Evolutionary conservation across 2,329 filamentous ascomycete species (phyloP).

Genomic region (Verticillium isaacii): DNA sequence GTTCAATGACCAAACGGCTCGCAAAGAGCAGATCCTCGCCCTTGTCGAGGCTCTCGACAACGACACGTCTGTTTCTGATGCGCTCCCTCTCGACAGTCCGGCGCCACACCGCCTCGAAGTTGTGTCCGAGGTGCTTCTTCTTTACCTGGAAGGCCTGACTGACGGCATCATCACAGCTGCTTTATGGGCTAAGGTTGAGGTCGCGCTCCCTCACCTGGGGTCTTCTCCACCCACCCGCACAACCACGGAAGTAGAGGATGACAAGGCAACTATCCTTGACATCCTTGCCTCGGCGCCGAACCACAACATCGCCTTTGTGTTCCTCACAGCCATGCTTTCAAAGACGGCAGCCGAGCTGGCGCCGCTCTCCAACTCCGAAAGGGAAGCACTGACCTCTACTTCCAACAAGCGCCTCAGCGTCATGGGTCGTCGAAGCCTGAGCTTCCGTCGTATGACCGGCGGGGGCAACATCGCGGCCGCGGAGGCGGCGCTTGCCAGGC

Average conservation of each 20-base stretch:
- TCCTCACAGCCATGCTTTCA: constrained; percentile 72
- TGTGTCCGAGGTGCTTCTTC: constrained; percentile 63
- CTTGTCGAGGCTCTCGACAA: constrained; percentile 68
- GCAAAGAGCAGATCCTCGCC: constrained; percentile 22
- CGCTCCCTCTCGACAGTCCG: constrained; percentile 58
- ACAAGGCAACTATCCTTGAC: constrained; percentile 61
- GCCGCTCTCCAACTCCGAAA: constrained; percentile 31
- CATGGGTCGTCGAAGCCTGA: constrained; percentile 39
- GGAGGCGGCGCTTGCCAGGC: constrained; percentile 34
- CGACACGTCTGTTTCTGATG: constrained; percentile 55
- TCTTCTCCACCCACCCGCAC: background rate
- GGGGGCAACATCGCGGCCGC: constrained; percentile 6
- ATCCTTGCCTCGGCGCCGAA: constrained; percentile 66
- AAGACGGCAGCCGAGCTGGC: constrained; percentile 45
- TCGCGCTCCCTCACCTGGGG: constrained; percentile 43
- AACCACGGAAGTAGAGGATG: constrained; percentile 27
- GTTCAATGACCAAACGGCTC: constrained; percentile 17
- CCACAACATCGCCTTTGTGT: constrained; percentile 86
- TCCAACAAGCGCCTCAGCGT: constrained; percentile 12
- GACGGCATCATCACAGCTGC: constrained; percentile 72
- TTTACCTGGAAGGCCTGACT: constrained; percentile 69
- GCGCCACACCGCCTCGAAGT: constrained; percentile 69
- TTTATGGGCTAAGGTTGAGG: constrained; percentile 67
- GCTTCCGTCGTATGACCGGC: constrained; percentile 29
- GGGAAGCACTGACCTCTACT: constrained; percentile 24